Percentiles rank a stretch among this genome's conserved stretches.
These are phyloP conservation scores for Colletotrichum falcatum DNA, from an alignment of 2,329 filamentous ascomycete species.

Conservation along the genomic window DNA sequence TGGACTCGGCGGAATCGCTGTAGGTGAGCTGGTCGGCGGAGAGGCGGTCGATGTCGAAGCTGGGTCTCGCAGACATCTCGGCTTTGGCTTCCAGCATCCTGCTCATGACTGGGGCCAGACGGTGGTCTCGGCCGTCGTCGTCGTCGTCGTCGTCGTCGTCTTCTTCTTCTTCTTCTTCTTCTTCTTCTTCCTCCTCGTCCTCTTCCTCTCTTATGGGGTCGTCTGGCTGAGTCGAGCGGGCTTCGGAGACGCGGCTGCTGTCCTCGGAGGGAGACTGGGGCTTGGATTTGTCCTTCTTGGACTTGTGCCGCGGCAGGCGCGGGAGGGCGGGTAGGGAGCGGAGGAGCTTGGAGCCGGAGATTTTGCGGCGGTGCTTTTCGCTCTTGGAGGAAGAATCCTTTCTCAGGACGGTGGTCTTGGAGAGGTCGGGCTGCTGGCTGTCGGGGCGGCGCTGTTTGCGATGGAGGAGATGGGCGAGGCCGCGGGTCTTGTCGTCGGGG, in stretches of 20 bases:
- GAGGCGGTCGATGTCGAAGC: constrained; percentile 64
- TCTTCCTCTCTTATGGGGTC: constrained; percentile 36
- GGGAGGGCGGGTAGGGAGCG: constrained; percentile 73
- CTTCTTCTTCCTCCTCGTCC: constrained; percentile 16
- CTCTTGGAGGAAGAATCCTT: constrained; percentile 49
- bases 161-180: neutral
- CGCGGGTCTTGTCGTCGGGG: neutral
- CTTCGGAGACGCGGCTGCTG: constrained; percentile 45
- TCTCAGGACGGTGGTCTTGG: constrained; percentile 49
- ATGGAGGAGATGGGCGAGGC: constrained; percentile 26
- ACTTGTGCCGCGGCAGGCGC: constrained; percentile 56
- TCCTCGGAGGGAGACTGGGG: constrained; percentile 53
- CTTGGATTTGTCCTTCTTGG: constrained; percentile 58
- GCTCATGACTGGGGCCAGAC: constrained; percentile 79
- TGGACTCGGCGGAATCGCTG: constrained; percentile 50
- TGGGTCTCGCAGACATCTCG: constrained; percentile 70
- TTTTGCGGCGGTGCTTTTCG: constrained; percentile 65
- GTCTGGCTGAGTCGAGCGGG: constrained; percentile 34
- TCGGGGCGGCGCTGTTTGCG: constrained; percentile 56
- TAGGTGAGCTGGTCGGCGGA: constrained; percentile 54
- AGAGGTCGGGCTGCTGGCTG: constrained; percentile 45
- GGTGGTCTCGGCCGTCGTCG: constrained; percentile 52
- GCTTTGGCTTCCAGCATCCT: constrained; percentile 80
- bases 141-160: constrained; percentile 29
- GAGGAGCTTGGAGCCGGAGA: constrained; percentile 69